Percentiles rank a stretch among this genome's conserved stretches.
phyloP scores from a whole-genome alignment of 176 grass and related monocot genomes.

The Juncus effusus region DNA sequence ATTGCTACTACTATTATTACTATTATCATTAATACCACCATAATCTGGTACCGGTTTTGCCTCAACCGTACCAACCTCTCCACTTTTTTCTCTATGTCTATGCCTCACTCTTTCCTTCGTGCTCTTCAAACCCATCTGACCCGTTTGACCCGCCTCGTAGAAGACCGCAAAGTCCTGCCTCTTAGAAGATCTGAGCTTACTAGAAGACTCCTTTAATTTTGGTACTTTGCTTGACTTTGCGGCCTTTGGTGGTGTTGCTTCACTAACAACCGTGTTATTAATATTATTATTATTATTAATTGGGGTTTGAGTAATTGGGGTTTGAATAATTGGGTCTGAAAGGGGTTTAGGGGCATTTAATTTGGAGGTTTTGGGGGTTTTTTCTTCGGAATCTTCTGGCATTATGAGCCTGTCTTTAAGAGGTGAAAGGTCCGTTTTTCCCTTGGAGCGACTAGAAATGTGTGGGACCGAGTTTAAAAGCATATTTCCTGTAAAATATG shows the following conservation, averaged over 20 bases:
- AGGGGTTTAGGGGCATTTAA: slow-evolving; percentile 50
- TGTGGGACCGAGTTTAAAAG: slow-evolving; percentile 55
- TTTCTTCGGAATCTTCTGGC: slow-evolving; percentile 57
- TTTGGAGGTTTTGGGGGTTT: slow-evolving; percentile 40
- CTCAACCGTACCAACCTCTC: slow-evolving; percentile 35
- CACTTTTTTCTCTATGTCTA: slow-evolving; percentile 73
- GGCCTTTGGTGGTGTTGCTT: slow-evolving; percentile 38
- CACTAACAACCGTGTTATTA: slow-evolving; percentile 17
- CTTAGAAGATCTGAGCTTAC: slow-evolving; percentile 88
- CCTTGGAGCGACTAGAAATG: slow-evolving; percentile 27
- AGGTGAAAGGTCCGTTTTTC: slow-evolving; percentile 50
- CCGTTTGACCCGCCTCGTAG: slow-evolving; percentile 48
- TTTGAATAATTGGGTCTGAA: slow-evolving; percentile 45
- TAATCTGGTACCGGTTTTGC: slow-evolving; percentile 36
- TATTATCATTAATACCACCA: slow-evolving; percentile 32
- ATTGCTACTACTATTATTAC: slow-evolving; percentile 47
- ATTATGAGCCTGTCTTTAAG: slow-evolving; percentile 70
- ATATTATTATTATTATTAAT: not conserved
- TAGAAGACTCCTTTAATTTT: slow-evolving; percentile 80
- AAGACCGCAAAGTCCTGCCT: slow-evolving; percentile 67
- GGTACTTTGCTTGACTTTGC: slow-evolving; percentile 57
- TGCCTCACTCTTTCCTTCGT: slow-evolving; percentile 73
- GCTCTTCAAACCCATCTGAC: slow-evolving; percentile 43
- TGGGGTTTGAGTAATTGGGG: slow-evolving; percentile 29
- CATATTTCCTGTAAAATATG: slow-evolving; percentile 22